phyloP scores from a whole-genome alignment of 805 yeast genomes.

The Barnettozyma vustinii region DNA sequence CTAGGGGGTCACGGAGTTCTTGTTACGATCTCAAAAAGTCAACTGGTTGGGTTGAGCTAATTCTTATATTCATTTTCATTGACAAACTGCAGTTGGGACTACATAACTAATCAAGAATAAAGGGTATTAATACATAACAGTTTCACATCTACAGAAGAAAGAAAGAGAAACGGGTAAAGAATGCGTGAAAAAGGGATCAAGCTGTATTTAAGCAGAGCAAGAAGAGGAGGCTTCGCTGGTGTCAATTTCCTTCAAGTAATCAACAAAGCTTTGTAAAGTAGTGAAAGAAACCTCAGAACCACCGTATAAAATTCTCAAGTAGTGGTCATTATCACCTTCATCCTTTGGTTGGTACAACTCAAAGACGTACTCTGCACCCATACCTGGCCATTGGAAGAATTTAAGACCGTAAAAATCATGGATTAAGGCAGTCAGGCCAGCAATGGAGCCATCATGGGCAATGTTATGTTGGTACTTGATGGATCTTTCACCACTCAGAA shows the following conservation, averaged over 20 bases:
- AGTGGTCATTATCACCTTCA: slow-evolving; percentile 18
- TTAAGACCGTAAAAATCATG: slow-evolving; percentile 25
- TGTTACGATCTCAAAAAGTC: too few species aligned
- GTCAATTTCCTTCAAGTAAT: slow-evolving; percentile 15
- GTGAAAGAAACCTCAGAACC: slow-evolving; percentile 25
- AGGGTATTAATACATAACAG: too few species aligned
- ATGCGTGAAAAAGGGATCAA: background rate
- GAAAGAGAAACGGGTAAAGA: too few species aligned
- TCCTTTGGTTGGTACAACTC: slow-evolving; percentile 30
- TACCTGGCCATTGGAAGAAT: slow-evolving; percentile 41
- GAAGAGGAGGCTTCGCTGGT: slow-evolving; percentile 6
- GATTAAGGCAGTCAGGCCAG: slow-evolving; percentile 31
- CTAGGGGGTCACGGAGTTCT: too few species aligned
- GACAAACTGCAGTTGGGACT: too few species aligned
- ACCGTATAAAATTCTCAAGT: slow-evolving; percentile 33
- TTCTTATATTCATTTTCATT: too few species aligned
- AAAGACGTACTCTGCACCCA: slow-evolving; percentile 39
- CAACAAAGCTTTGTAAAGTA: slow-evolving; percentile 16
- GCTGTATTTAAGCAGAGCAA: slow-evolving; percentile 4
- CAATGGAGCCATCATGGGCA: slow-evolving; percentile 38
- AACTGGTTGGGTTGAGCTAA: too few species aligned
- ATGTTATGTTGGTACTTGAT: slow-evolving; percentile 35
- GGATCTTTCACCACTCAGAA: slow-evolving; percentile 24
- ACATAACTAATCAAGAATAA: too few species aligned
- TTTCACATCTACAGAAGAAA: too few species aligned